Base-by-base conservation (phyloP, 805 yeast genomes). In the Diddensiella santjacobensis region DNA sequence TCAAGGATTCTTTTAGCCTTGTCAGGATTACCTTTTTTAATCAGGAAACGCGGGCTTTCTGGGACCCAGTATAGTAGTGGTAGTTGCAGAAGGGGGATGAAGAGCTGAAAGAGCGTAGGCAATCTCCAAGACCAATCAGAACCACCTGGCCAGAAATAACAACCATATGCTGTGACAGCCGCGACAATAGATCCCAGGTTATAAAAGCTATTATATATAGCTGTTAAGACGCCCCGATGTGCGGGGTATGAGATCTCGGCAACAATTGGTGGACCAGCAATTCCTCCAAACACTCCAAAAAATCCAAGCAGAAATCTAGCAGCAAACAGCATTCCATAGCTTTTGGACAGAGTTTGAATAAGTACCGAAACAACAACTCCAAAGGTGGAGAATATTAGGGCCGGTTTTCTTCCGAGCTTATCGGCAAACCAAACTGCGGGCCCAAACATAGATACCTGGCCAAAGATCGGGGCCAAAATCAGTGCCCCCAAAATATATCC, bases 11-110 rank as follows among this genome's bases (percentile, higher is more conserved):
- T 78, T 29, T 78, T 70, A 2, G 90, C 91, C 40, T 74, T 71
- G 15, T 75, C 81, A 45, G 76, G 59, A 20, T 74, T 66, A 53
- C 77, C 78, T 53, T 77, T 77, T 47, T 75, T 78, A 29, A 90
- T 87, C 60, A 77, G 80, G 67, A 74, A 90, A 49, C 96, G 73
- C 0, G 96, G 96, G 36, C 90, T 80, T 65, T 90, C 96, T 0
- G 97, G 97, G n/a, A 89, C 68, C 40, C 80, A 76, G 38, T 78
- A 59, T 37, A 71, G 61, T 24, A 73, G 69, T 15, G 39, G 66
- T 29, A 49, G 81, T 78, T 84, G 70, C 47, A 83, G 60, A 35
- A 85, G 66, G 44, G 86, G 50, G 61, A 83, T 81, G 39, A 83
- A 55, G 49, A 79, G 71, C 69, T 85, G 95, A 58, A 83, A 67